Conservation (phyloP, 2,329 filamentous ascomycete species). For the Trematosphaeria pertusa region DNA sequence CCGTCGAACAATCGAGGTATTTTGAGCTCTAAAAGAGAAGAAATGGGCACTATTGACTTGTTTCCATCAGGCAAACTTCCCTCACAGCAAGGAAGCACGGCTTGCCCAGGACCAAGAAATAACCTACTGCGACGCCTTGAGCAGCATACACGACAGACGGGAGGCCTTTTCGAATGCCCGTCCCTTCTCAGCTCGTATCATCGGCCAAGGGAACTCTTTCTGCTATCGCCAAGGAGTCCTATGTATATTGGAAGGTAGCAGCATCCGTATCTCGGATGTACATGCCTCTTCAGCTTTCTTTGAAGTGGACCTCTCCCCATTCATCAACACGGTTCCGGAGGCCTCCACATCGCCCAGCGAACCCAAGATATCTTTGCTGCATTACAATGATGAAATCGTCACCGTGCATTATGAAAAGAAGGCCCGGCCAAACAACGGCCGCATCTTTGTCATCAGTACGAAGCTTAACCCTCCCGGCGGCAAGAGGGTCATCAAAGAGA, state of each 20-base stretch:
- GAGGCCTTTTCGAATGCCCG: conserved; percentile 66
- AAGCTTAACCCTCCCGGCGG: conserved; percentile 20
- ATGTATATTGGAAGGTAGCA: conserved; percentile 65
- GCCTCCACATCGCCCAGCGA: conserved; percentile 47
- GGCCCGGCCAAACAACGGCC: conserved; percentile 18
- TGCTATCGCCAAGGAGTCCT: conserved; percentile 69
- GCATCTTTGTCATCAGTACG: conserved; percentile 38
- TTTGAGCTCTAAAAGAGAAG: too few species aligned
- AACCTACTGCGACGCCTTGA: conserved; percentile 62
- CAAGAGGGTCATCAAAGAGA: conserved; percentile 46
- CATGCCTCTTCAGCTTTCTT: conserved; percentile 39
- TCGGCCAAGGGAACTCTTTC: conserved; percentile 68
- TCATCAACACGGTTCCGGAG: conserved; percentile 18
- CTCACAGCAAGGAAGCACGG: conserved; percentile 54
- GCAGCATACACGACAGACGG: conserved; percentile 67
- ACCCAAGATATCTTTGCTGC: conserved; percentile 34
- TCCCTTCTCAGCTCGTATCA: conserved; percentile 67
- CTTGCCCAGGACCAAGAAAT: conserved; percentile 45
- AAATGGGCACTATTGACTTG: neutral
- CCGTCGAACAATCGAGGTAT: conserved; percentile 65
- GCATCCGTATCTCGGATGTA: conserved; percentile 67
- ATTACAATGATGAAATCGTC: conserved; percentile 44
- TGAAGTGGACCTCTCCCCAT: conserved; percentile 28
- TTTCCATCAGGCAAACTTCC: conserved; percentile 32
- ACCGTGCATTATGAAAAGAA: conserved; percentile 29